Evolutionary conservation across 805 yeast genomes (phyloP), one percentile per base, ranked within the genome.

Genomic region (Yarrowia divulgata): DNA sequence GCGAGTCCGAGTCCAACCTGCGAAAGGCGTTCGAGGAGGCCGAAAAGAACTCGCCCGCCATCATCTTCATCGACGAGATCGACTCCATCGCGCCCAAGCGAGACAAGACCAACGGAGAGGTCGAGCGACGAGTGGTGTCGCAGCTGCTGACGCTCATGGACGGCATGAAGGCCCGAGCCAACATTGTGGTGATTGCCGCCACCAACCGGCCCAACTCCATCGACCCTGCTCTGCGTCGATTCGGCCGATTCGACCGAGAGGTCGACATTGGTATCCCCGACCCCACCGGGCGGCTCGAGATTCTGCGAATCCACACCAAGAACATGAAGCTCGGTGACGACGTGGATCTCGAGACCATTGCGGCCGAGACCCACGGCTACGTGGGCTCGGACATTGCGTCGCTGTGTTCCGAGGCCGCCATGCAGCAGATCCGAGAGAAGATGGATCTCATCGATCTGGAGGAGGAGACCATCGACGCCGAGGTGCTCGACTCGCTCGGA

Each of bases 351-450:
- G 99, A 95, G 84, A 85, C 94, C 49, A 90, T 95, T 78, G 98
- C 99, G 16, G 84, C 96, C 34, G 99, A 95, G 83, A 95, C 99
- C 46, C 99, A 96, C 79, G 99, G 99, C 84, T 95, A 93, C 77
- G 99, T 95, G 71, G 99, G 99, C 84, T 97, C 98, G 64, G 99
- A 95, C 87, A 84, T 95, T 76, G 99, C 99, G 1, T 93, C 98
- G 8, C 85, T 95, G 77, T 95, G 99, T 85, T 93, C 98, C n/a
- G 99, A 96, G 83, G 99, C 99, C 73, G 99, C 99, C 70, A 95
- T 95, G 99, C 99, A 95, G 85, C 99, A 96, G 84, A 95, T 95
- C 77, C 91, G 99, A 82, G 99, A 95, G 83, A 95, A 95, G 87
- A 93, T 95, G 98, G 99, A 95, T 77, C 84, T 95, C 73, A 95